These are phyloP conservation scores for Trametes polyzona DNA, from an alignment of 1,284 basidiomycete species.

Conservation along the genomic window DNA sequence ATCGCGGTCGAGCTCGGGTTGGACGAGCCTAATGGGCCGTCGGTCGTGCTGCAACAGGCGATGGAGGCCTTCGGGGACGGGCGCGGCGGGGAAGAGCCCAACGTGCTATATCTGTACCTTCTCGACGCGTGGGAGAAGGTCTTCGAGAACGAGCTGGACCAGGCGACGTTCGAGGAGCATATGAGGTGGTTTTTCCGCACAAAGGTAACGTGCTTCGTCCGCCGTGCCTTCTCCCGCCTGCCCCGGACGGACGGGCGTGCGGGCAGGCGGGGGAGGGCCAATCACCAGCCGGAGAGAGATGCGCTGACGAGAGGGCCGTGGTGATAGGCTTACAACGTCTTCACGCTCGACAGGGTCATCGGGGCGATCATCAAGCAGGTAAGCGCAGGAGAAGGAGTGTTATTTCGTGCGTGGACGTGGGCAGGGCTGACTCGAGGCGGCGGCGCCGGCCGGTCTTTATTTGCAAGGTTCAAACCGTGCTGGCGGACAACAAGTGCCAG, in stretches of 20 bases:
- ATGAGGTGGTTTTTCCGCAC: slow-evolving; percentile 97
- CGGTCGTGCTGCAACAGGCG: slow-evolving; percentile 67
- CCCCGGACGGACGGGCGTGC: background rate
- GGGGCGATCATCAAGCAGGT: slow-evolving; percentile 89
- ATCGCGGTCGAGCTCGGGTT: slow-evolving; percentile 75
- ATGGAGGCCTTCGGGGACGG: slow-evolving; percentile 56
- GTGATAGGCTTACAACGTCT: slow-evolving; percentile 78
- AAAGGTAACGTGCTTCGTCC: slow-evolving; percentile 56
- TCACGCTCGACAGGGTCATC: slow-evolving; percentile 92
- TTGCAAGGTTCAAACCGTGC: slow-evolving; percentile 80
- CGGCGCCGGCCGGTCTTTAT: slow-evolving; percentile 2
- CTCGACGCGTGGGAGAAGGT: slow-evolving; percentile 92
- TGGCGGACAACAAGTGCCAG: slow-evolving; percentile 74
- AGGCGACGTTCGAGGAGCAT: slow-evolving; percentile 90
- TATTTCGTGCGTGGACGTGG: slow-evolving; percentile 1
- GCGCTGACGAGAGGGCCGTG: slow-evolving; percentile 13
- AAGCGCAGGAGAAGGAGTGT: slow-evolving; percentile 30
- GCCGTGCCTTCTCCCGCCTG: background rate
- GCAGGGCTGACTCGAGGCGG: background rate
- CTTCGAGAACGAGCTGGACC: slow-evolving; percentile 93
- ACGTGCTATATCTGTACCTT: slow-evolving; percentile 86
- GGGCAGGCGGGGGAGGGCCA: background rate
- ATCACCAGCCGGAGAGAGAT: background rate
- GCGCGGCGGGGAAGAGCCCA: slow-evolving; percentile 39
- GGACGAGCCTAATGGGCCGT: slow-evolving; percentile 76